Evolutionary conservation across 2,329 filamentous ascomycete species (phyloP).

Genomic region (Cytospora piceae): DNA sequence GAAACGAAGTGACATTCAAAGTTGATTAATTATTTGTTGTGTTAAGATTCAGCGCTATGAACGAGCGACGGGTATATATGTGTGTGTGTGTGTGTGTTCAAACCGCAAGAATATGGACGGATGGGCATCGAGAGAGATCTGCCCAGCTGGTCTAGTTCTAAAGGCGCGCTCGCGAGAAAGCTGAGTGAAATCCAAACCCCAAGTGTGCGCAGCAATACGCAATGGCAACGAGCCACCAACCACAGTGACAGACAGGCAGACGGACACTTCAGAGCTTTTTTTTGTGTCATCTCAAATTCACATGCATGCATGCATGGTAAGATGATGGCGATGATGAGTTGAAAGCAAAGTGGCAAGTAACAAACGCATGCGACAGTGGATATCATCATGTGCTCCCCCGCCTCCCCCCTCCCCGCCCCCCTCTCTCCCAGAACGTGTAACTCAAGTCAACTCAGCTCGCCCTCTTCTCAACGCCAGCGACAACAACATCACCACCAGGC

Average conservation of each 20-base stretch:
- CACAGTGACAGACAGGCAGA: too few relatives aligned
- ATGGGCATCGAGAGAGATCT: background rate
- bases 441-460: slow-evolving; percentile 46
- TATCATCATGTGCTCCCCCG: slow-evolving; percentile 8
- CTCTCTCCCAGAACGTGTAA: slow-evolving; percentile 12
- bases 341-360: slow-evolving; percentile 19
- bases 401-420: background rate
- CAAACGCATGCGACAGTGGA: slow-evolving; percentile 23
- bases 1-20: background rate
- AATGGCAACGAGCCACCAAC: background rate
- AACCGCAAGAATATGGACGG: slow-evolving; percentile 9
- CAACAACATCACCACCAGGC: slow-evolving; percentile 34
- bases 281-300: background rate
- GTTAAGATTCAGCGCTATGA: slow-evolving; percentile 11
- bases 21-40: background rate
- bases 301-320: background rate
- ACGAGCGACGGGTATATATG: slow-evolving; percentile 29
- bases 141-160: slow-evolving; percentile 16
- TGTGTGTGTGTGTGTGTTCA: background rate
- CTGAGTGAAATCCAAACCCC: background rate
- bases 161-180: slow-evolving; percentile 4
- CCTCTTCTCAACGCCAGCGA: slow-evolving; percentile 45
- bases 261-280: background rate
- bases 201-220: slow-evolving; percentile 5
- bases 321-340: background rate